These are phyloP conservation scores for Xenoacremonium recifei DNA, from an alignment of 2,329 filamentous ascomycete genomes.

Conservation along the genomic window DNA sequence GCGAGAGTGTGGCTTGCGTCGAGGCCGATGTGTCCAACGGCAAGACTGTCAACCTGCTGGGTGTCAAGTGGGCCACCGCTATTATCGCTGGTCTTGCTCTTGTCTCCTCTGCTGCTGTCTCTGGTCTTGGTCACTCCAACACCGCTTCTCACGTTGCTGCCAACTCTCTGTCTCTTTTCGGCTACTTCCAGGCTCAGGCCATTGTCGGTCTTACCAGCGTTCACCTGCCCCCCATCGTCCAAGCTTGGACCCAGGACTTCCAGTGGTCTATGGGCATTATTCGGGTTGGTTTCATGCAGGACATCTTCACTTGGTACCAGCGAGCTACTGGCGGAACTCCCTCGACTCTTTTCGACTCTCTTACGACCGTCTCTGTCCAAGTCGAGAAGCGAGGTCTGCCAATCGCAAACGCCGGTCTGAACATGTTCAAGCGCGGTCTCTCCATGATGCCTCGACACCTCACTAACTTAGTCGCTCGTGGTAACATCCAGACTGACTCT, in stretches of 20 bases:
- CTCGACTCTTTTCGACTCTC: slow-evolving; percentile 71
- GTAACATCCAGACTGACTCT: slow-evolving; percentile 51
- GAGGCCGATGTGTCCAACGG: slow-evolving; percentile 87
- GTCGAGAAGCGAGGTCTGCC: slow-evolving; percentile 64
- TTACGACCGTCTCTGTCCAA: slow-evolving; percentile 76
- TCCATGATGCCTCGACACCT: slow-evolving; percentile 48
- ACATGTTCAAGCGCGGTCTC: slow-evolving; percentile 54
- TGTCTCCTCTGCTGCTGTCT: slow-evolving; percentile 82
- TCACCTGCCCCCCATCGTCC: slow-evolving; percentile 79
- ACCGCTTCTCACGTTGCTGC: slow-evolving; percentile 92
- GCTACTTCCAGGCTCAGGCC: slow-evolving; percentile 92
- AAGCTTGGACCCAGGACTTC: slow-evolving; percentile 95
- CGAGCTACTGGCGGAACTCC: slow-evolving; percentile 86
- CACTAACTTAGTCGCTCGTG: slow-evolving; percentile 48
- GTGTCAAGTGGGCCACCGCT: slow-evolving; percentile 86
- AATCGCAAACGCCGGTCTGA: slow-evolving; percentile 35
- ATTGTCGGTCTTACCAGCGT: slow-evolving; percentile 85
- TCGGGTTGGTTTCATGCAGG: slow-evolving; percentile 79
- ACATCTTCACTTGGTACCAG: slow-evolving; percentile 93
- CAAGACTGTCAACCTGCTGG: slow-evolving; percentile 85
- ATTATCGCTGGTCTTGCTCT: slow-evolving; percentile 83
- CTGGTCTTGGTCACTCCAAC: slow-evolving; percentile 87
- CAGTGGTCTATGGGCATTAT: slow-evolving; percentile 99
- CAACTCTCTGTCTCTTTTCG: slow-evolving; percentile 89
- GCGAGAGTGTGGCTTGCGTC: slow-evolving; percentile 74